Evolutionary conservation across 352 stramenopile species (phyloP), one percentile per base, ranked within the genome.

Genomic region (Globisporangium radiosum): DNA sequence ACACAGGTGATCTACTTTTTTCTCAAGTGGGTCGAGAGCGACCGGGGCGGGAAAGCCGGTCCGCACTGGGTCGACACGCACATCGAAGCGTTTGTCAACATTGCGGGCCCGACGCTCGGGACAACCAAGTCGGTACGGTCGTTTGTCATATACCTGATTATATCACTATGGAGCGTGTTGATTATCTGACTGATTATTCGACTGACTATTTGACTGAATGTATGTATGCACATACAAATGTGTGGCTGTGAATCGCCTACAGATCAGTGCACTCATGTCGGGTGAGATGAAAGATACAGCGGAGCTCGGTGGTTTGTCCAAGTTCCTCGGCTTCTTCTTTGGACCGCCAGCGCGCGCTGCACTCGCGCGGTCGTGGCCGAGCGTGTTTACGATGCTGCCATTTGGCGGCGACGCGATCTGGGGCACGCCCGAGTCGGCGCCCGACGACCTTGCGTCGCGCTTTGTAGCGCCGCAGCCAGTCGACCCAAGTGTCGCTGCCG

Each of bases 241-340:
- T 49, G 43, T 15, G 14, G 10, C 42, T 47, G 7, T 15, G 11
- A 10, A 7, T 47, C 11, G 43, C 13, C 45, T 4, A 17, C 15
- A 64, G 59, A 86, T 97, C 19, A 92, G 90, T 59, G 88, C 94
- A 17, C 59, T 98, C 38, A 74, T 98, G 48, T 97, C 90, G 2
- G 96, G 96, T 5, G 94, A 99, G 72, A 98, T 98, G 82, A 97
- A 96, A 61, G 94, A 99, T 63, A 98, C 90, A 14, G 89, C 86
- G 0, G 69, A 98, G 51, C 69, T 97, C 8, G 87, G 90, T 33
- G 79, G 88, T 6, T 64, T 97, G 5, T 93, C 83, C 51, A 85
- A 85, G 50, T 83, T 97, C 59, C 62, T 98, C 4, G 78, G 80
- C 47, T 90, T 86, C 45, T 91, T 91, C 59, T 92, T 92, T 52